Evolutionary conservation across 164 flowering plant genomes (phyloP), one percentile per base, ranked within the genome.

Genomic region (Umbilicus rupestris): DNA sequence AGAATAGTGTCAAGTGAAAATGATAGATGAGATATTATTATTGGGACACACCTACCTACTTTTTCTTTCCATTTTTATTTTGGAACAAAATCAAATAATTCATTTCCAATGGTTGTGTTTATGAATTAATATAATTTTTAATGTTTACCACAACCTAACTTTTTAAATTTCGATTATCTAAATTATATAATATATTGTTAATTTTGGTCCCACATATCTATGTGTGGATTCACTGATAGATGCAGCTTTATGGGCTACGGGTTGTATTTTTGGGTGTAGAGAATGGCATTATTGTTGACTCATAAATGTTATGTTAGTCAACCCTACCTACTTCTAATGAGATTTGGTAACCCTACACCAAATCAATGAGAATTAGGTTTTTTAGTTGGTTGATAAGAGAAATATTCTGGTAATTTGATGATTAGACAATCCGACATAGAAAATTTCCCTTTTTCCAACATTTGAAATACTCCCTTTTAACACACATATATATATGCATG

Each of bases 141-240:
- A n/a, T n/a, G n/a, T n/a, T n/a, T n/a, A n/a, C n/a, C n/a, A n/a
- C n/a, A n/a, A n/a, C n/a, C n/a, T n/a, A n/a, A n/a, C n/a, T n/a
- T n/a, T n/a, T n/a, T n/a, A n/a, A n/a, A n/a, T 45, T 45, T 14
- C 49, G 1, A 45, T 45, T 45, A 45, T 14, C 4, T 45, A 10
- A 19, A 45, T 17, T 47, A 3, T 1, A 12, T 3, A 17, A 17
- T 49, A 19, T 49, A 16, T 49, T 49, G 4, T 22, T n/a, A 26
- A n/a, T 55, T 35, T 35, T 50, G 57, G 57, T 50, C 57, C 14
- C 57, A 50, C 29, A 22, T 20, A 26, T 52, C 14, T 24, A 52
- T 24, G 58, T 24, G 58, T 22, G 58, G 58, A 52, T 55, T 55
- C 60, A 55, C 7, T 55, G 19, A 55, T 26, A 26, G 60, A 55